These are phyloP conservation scores for Forsythia viridissima DNA, from an alignment of 257 asterid genomes.

Conservation along the genomic window DNA sequence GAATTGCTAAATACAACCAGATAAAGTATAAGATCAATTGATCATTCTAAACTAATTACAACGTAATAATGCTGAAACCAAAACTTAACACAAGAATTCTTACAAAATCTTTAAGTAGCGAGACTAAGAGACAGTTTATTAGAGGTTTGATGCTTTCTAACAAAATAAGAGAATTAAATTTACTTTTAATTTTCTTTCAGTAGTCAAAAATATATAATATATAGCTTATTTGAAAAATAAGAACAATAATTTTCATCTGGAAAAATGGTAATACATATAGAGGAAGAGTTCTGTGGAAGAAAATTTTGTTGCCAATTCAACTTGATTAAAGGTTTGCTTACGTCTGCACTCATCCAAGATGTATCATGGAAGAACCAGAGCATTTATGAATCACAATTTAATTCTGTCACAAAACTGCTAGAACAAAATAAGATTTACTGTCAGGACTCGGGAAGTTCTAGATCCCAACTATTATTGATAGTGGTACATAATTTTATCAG, in stretches of 20 bases:
- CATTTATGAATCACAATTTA: background rate
- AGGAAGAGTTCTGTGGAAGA: background rate
- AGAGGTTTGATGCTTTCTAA: background rate
- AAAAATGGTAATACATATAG: background rate
- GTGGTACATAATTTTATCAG: slow-evolving; percentile 10
- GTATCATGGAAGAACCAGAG: background rate
- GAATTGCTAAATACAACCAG: background rate
- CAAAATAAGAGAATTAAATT: background rate
- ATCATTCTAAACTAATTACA: background rate
- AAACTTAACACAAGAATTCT: background rate
- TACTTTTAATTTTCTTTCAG: background rate
- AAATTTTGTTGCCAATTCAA: background rate
- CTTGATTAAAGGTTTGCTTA: background rate
- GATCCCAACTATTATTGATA: slow-evolving; percentile 3
- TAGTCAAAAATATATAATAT: background rate
- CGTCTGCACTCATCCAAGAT: background rate
- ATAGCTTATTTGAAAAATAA: background rate
- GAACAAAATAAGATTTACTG: background rate
- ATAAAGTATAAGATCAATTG: background rate
- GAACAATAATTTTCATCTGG: background rate
- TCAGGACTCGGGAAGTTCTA: slow-evolving; percentile 8
- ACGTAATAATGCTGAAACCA: background rate
- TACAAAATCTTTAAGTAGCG: background rate
- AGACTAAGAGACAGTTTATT: background rate
- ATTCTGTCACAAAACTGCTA: background rate